Evolutionary conservation across 2,329 filamentous ascomycete species (phyloP).

Genomic region (Fusarium citri): DNA sequence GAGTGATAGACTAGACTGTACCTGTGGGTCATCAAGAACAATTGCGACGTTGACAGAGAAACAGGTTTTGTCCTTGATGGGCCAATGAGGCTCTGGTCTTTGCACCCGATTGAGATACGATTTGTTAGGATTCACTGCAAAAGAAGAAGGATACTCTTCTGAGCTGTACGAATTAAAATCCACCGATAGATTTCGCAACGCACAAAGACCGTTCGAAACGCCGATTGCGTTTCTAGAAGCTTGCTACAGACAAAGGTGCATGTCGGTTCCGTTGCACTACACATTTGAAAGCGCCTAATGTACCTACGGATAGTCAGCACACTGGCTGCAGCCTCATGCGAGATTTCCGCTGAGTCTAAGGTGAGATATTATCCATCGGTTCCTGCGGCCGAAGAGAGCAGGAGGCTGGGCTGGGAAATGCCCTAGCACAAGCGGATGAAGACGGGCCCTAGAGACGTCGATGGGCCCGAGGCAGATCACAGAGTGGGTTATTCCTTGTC

Average conservation of each 20-base stretch:
- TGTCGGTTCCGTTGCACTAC: constrained; percentile 35
- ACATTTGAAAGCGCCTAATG: constrained; percentile 28
- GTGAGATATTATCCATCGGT: constrained; percentile 35
- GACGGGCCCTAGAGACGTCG: constrained; percentile 5
- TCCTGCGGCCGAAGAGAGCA: constrained; percentile 28
- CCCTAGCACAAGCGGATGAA: background rate
- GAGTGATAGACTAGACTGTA: background rate
- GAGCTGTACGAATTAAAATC: constrained; percentile 4
- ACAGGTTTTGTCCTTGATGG: background rate
- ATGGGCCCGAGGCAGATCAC: constrained; percentile 21
- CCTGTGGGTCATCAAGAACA: background rate
- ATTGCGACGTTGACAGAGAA: background rate
- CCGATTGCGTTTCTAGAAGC: constrained; percentile 35
- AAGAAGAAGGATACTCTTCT: background rate
- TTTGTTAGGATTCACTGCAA: background rate
- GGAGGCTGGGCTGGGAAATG: constrained; percentile 27
- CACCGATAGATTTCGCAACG: constrained; percentile 14
- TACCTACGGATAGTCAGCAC: constrained; percentile 22
- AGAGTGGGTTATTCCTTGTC: constrained; percentile 26
- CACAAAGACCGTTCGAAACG: constrained; percentile 17
- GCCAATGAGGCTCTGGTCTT: background rate
- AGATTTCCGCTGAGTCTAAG: constrained; percentile 47
- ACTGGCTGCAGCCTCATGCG: constrained; percentile 46
- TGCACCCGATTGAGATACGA: background rate
- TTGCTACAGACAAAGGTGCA: constrained; percentile 18